Evolutionary conservation across 164 flowering plant genomes (phyloP).

Genomic region (Paratinospora sagittata): DNA sequence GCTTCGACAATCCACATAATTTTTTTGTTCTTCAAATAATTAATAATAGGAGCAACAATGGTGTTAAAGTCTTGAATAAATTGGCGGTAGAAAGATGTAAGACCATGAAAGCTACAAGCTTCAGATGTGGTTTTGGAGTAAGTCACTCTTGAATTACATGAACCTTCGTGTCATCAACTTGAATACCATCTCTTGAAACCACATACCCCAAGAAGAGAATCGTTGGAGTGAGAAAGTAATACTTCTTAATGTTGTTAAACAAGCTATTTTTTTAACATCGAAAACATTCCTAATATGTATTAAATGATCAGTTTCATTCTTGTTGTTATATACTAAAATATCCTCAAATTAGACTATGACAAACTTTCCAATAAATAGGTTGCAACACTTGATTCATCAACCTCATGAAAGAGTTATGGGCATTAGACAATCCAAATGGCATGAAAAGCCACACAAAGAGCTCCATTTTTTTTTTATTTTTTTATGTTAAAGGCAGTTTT

Average conservation of each 20-base stretch:
- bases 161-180: neutral
- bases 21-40: too few relatives aligned
- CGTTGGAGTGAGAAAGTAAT: neutral
- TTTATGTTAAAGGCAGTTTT: conserved; percentile 3
- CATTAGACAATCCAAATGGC: conserved; percentile 7
- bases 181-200: neutral
- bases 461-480: neutral
- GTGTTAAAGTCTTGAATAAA: neutral
- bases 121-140: neutral
- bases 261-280: neutral
- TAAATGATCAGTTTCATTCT: too few relatives aligned
- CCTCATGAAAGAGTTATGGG: conserved; percentile 4
- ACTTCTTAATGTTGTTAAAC: neutral
- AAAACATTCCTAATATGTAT: too few relatives aligned
- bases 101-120: conserved; percentile 5
- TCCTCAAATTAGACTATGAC: too few relatives aligned
- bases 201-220: neutral
- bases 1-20: too few relatives aligned
- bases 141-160: neutral
- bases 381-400: neutral
- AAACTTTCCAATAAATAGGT: neutral
- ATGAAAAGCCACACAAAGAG: conserved; percentile 5
- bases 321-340: neutral
- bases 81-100: neutral
- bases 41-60: neutral